Conservation (phyloP, 345 rosid genomes). For the Eucalyptus tenuipes region DNA sequence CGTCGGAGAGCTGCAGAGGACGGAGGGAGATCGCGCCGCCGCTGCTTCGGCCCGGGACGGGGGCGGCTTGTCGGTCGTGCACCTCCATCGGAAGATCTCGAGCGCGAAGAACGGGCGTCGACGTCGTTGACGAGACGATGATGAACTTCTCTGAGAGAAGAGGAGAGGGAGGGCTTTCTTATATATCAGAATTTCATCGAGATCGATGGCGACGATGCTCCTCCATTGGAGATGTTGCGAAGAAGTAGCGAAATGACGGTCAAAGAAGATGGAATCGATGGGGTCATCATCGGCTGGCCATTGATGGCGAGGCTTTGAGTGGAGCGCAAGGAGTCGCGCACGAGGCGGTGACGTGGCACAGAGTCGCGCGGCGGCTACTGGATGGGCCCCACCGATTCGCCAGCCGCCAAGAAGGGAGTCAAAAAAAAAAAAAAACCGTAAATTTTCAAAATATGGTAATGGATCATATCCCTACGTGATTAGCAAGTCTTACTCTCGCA, state of each 20-base stretch:
- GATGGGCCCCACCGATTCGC: not conserved
- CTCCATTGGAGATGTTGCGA: not conserved
- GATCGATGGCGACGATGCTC: not conserved
- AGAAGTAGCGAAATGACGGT: not conserved
- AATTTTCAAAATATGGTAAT: too few relatives aligned
- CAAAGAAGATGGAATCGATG: not conserved
- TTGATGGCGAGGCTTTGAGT: not conserved
- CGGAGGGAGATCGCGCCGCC: slow-evolving; percentile 17
- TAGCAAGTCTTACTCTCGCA: not conserved
- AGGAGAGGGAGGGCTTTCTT: not conserved
- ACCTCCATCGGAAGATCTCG: not conserved
- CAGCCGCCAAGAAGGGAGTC: not conserved
- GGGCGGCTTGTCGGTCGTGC: not conserved
- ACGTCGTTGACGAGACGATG: not conserved
- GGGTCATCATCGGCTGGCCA: not conserved
- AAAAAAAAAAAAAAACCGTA: too few relatives aligned
- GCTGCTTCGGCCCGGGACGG: not conserved
- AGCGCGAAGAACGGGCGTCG: not conserved
- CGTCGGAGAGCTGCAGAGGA: slow-evolving; percentile 24
- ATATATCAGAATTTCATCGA: not conserved
- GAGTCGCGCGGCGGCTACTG: not conserved
- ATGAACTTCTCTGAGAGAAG: not conserved
- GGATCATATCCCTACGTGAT: too few relatives aligned
- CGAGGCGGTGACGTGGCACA: not conserved
- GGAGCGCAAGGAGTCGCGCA: not conserved